Percentiles rank a stretch among this genome's conserved stretches.
Evolutionary conservation across 495 filamentous ascomycete genomes (phyloP).

Genomic region (Aspergillus taichungensis): DNA sequence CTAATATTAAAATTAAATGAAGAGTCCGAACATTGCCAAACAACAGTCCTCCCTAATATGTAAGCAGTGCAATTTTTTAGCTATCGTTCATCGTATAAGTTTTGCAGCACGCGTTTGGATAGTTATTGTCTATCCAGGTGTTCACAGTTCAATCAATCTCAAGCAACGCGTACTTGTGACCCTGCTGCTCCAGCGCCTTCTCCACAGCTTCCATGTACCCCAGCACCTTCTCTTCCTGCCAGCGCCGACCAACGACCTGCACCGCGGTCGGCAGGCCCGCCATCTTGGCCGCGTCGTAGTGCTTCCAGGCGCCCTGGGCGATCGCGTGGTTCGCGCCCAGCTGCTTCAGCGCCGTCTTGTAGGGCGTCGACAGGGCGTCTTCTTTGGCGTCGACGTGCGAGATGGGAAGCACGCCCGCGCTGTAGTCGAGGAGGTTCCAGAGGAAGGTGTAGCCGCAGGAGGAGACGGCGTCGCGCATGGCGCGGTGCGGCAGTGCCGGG

Average conservation of each 20-base stretch:
- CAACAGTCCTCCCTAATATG: too few species aligned
- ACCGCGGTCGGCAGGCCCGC: slow-evolving; percentile 79
- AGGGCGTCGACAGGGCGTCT: slow-evolving; percentile 53
- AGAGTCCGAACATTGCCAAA: too few species aligned
- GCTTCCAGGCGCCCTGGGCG: slow-evolving; percentile 73
- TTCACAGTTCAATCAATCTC: too few species aligned
- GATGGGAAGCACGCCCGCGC: slow-evolving; percentile 75
- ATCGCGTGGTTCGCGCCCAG: slow-evolving; percentile 58
- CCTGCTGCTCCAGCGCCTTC: slow-evolving; percentile 52
- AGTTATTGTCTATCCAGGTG: too few species aligned
- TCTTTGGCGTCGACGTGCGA: slow-evolving; percentile 66
- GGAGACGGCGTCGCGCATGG: slow-evolving; percentile 77
- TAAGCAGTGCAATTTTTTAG: too few species aligned
- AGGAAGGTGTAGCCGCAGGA: slow-evolving; percentile 94
- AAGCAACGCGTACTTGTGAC: too few species aligned
- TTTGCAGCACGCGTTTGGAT: too few species aligned
- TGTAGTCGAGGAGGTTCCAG: slow-evolving; percentile 91
- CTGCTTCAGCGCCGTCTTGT: slow-evolving; percentile 39
- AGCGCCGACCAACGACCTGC: slow-evolving; percentile 73
- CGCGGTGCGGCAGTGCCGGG: slow-evolving; percentile 79
- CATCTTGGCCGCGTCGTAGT: slow-evolving; percentile 80
- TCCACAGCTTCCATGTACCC: slow-evolving; percentile 75
- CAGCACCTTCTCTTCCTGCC: slow-evolving; percentile 90
- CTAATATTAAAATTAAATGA: too few species aligned
- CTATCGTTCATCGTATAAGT: too few species aligned